These are phyloP conservation scores for Sutorius eximius DNA, from an alignment of 1,284 basidiomycete species.

Conservation along the genomic window DNA sequence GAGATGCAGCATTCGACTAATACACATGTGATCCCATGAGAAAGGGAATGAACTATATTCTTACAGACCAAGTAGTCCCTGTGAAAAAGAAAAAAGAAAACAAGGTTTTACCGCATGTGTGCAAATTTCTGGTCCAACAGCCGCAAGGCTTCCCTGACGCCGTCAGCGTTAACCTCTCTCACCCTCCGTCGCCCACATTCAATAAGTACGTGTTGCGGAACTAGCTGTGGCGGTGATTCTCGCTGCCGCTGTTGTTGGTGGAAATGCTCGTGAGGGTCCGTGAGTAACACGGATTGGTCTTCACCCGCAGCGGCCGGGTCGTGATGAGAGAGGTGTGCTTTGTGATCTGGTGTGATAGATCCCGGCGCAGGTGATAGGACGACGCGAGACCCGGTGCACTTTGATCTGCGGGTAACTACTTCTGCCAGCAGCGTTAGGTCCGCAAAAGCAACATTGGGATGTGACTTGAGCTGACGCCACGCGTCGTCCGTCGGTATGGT, in stretches of 20 bases:
- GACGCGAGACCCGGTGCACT: conserved; percentile 72
- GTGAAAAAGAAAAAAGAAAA: background rate
- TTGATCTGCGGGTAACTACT: conserved; percentile 81
- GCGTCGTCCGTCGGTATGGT: conserved; percentile 82
- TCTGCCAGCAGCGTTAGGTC: conserved; percentile 82
- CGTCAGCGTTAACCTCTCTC: conserved; percentile 74
- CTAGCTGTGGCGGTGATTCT: conserved; percentile 50
- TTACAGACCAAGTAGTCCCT: conserved; percentile 2
- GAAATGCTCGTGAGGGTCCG: conserved; percentile 56
- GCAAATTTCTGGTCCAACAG: conserved; percentile 73
- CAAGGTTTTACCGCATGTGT: conserved; percentile 26
- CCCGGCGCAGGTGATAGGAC: conserved; percentile 62
- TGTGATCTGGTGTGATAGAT: conserved; percentile 46
- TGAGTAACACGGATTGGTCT: conserved; percentile 44
- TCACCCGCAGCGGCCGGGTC: conserved; percentile 11
- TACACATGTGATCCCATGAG: conserved; percentile 5
- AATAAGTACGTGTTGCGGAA: conserved; percentile 59
- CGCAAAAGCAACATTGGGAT: conserved; percentile 83
- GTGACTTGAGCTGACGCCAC: conserved; percentile 84
- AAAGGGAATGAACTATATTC: background rate
- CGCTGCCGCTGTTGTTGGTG: conserved; percentile 45
- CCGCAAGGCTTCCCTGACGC: conserved; percentile 75
- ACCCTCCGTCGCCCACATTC: conserved; percentile 61
- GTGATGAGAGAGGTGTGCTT: conserved; percentile 18
- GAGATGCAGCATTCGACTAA: background rate